Conservation (phyloP, 352 stramenopile genomes). For the Phytophthora megakarya region DNA sequence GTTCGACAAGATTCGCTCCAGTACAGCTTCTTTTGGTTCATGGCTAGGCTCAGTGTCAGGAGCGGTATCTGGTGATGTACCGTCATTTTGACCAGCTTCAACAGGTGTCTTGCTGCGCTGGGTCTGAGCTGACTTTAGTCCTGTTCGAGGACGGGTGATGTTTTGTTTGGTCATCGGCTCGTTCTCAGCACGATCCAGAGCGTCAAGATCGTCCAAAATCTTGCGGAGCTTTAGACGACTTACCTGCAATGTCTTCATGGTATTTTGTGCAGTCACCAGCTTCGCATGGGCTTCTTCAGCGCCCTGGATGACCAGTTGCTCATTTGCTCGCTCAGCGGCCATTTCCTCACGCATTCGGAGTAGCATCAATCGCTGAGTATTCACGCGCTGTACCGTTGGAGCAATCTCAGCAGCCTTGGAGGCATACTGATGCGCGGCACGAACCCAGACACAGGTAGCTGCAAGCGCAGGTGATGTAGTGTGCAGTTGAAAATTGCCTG, state of each 20-base stretch:
- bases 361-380: constrained; percentile 60
- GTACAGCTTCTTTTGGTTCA: constrained; percentile 53
- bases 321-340: constrained; percentile 6
- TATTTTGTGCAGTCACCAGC: constrained; percentile 25
- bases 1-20: constrained; percentile 53
- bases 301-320: constrained; percentile 22
- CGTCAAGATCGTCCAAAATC: constrained; percentile 67
- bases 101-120: background rate
- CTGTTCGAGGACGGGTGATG: constrained; percentile 52
- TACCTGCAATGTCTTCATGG: constrained; percentile 27
- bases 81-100: background rate
- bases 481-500: constrained; percentile 65
- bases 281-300: constrained; percentile 21
- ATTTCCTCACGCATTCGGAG: constrained; percentile 53
- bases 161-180: constrained; percentile 60
- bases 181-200: constrained; percentile 59
- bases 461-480: constrained; percentile 67
- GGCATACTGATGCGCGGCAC: constrained; percentile 73
- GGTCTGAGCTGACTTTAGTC: constrained; percentile 11
- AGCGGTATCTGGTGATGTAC: background rate
- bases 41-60: constrained; percentile 20
- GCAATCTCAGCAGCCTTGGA: constrained; percentile 70
- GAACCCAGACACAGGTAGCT: constrained; percentile 71
- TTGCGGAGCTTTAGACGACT: constrained; percentile 45
- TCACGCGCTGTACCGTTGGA: constrained; percentile 58